Conservation (phyloP, 495 filamentous ascomycete genomes). For the Penicillium nucicola region DNA sequence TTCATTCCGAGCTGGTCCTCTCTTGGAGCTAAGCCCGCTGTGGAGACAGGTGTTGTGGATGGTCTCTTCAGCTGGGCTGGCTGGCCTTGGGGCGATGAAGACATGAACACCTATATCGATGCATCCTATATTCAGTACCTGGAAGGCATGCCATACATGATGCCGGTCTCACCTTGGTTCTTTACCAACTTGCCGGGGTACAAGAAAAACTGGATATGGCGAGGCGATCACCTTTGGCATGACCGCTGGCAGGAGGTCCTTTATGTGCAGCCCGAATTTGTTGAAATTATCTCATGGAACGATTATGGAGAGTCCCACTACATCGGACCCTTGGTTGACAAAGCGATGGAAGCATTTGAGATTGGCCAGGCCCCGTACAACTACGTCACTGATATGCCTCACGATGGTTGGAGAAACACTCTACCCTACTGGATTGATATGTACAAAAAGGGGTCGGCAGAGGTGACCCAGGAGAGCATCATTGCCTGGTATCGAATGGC, state of each 20-base stretch:
- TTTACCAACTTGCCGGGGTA: conserved; percentile 60
- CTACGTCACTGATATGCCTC: background rate
- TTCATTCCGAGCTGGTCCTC: too few species aligned
- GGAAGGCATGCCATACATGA: conserved; percentile 62
- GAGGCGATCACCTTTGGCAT: conserved; percentile 62
- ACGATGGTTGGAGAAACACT: background rate
- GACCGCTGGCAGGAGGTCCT: conserved; percentile 63
- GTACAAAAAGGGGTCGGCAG: too few species aligned
- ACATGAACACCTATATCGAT: conserved; percentile 49
- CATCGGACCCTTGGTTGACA: background rate
- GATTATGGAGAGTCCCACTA: background rate
- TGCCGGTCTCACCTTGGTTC: conserved; percentile 69
- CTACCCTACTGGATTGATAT: background rate
- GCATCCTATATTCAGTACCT: conserved; percentile 40
- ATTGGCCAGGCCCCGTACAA: background rate
- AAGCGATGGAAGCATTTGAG: background rate
- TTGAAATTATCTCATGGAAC: conserved; percentile 35
- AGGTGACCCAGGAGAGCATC: too few species aligned
- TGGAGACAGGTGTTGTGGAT: too few species aligned
- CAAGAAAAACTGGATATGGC: conserved; percentile 66
- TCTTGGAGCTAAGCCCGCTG: too few species aligned
- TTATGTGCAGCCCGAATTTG: conserved; percentile 54
- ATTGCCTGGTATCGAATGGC: too few species aligned
- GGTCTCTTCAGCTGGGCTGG: too few species aligned
- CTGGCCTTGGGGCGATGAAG: conserved; percentile 57